phyloP scores from a whole-genome alignment of 1,284 basidiomycete genomes.

The Trametes sp. region DNA sequence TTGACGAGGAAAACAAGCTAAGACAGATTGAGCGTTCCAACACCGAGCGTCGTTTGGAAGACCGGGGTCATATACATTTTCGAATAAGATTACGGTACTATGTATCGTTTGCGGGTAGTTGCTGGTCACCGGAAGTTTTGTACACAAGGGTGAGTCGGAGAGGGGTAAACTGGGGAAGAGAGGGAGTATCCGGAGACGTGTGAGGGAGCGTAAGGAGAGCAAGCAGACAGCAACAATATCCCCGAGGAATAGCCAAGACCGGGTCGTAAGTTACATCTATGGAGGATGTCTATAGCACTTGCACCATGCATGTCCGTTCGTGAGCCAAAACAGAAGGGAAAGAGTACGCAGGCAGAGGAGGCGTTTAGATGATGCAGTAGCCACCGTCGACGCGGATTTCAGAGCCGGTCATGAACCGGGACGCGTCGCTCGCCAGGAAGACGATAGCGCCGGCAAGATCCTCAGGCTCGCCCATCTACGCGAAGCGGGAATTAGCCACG shows the following conservation, averaged over 20 bases:
- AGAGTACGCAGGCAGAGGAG: not conserved
- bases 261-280: slow-evolving; percentile 31
- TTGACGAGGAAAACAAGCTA: not conserved
- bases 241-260: slow-evolving; percentile 27
- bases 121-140: slow-evolving; percentile 2
- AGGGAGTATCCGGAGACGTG: slow-evolving; percentile 2
- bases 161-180: not conserved
- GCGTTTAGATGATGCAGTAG: slow-evolving; percentile 70
- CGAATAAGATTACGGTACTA: slow-evolving; percentile 28
- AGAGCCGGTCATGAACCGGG: slow-evolving; percentile 85
- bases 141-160: slow-evolving; percentile 11
- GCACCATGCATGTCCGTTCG: slow-evolving; percentile 21
- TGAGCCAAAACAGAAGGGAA: slow-evolving; percentile 6
- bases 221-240: slow-evolving; percentile 29
- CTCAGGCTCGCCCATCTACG: slow-evolving; percentile 32
- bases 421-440: slow-evolving; percentile 87
- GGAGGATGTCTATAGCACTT: slow-evolving; percentile 21
- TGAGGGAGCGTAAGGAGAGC: slow-evolving; percentile 20
- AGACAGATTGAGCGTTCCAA: not conserved
- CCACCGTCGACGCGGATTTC: slow-evolving; percentile 90
- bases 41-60: not conserved
- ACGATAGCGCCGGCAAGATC: slow-evolving; percentile 77
- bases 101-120: slow-evolving; percentile 16
- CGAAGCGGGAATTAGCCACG: not conserved
- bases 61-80: slow-evolving; percentile 21